Evolutionary conservation across 805 yeast genomes (phyloP).

Genomic region (Metschnikowia gruessii): DNA sequence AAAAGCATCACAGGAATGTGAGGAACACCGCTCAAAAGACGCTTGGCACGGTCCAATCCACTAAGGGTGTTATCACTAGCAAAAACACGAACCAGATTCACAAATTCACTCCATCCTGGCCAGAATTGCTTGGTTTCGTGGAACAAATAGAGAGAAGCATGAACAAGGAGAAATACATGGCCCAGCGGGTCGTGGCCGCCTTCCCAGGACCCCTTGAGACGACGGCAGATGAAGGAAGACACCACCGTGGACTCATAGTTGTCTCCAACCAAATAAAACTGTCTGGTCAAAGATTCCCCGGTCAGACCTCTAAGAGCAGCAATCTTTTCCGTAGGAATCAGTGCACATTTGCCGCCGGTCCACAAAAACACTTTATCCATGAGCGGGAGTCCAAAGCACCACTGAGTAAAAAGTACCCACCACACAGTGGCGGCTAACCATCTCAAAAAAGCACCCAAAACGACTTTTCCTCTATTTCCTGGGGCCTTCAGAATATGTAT

Average conservation of each 20-base stretch:
- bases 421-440: slow-evolving; percentile 60
- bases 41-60: not conserved
- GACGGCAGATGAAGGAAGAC: slow-evolving; percentile 36
- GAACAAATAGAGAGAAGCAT: slow-evolving; percentile 60
- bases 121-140: slow-evolving; percentile 53
- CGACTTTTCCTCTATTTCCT: not conserved
- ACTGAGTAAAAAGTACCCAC: slow-evolving; percentile 88
- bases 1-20: slow-evolving; percentile 26
- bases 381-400: slow-evolving; percentile 79
- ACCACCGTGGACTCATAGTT: slow-evolving; percentile 21
- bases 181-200: slow-evolving; percentile 99
- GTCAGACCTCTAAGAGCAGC: not conserved
- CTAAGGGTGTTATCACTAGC: not conserved
- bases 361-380: slow-evolving; percentile 80
- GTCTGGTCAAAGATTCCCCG: slow-evolving; percentile 1
- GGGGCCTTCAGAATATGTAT: slow-evolving; percentile 7
- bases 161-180: slow-evolving; percentile 76
- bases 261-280: slow-evolving; percentile 9
- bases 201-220: slow-evolving; percentile 56
- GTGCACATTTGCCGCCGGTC: slow-evolving; percentile 82
- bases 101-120: slow-evolving; percentile 24
- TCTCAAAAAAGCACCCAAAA: slow-evolving; percentile 31
- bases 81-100: not conserved
- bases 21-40: slow-evolving; percentile 15
- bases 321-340: slow-evolving; percentile 15